Evolutionary conservation across 1,284 basidiomycete genomes (phyloP).

Genomic region (Amylostereum chailletii): DNA sequence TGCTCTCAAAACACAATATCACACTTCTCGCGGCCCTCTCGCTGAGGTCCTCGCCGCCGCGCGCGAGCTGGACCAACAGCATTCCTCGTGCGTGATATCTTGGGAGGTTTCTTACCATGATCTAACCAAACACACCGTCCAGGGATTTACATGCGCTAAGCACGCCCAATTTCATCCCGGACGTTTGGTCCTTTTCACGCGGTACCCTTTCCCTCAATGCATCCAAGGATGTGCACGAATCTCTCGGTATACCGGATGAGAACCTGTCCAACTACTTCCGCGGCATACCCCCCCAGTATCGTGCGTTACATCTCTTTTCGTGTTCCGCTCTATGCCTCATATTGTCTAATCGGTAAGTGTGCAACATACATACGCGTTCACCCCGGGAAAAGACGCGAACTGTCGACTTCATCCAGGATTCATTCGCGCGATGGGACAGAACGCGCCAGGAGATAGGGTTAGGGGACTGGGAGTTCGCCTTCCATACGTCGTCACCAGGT

Average conservation of each 20-base stretch:
- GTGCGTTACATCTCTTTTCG: conserved; percentile 25
- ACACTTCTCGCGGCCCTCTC: conserved; percentile 30
- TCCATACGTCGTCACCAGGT: conserved; percentile 7
- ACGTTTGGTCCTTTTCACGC: conserved; percentile 54
- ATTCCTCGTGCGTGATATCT: conserved; percentile 9
- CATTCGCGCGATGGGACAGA: conserved; percentile 7
- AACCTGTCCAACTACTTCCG: conserved; percentile 37
- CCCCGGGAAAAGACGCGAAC: conserved; percentile 8
- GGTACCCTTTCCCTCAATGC: conserved; percentile 48
- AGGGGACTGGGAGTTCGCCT: conserved; percentile 12
- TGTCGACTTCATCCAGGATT: conserved; percentile 5
- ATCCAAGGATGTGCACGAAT: conserved; percentile 45
- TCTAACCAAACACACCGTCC: conserved; percentile 2
- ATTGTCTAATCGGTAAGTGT: conserved; percentile 23
- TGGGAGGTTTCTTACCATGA: not conserved
- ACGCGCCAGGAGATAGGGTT: conserved; percentile 7
- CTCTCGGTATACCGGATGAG: conserved; percentile 45
- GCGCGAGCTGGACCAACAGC: conserved; percentile 15
- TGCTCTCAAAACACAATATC: conserved; percentile 32
- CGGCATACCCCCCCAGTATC: conserved; percentile 34
- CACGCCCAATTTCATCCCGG: conserved; percentile 27
- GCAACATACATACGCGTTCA: conserved; percentile 31
- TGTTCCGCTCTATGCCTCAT: conserved; percentile 1
- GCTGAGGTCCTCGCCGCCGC: conserved; percentile 31
- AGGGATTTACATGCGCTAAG: conserved; percentile 21